Conservation (phyloP, 1,284 basidiomycete species). For the Cystobasidium pallidum region DNA sequence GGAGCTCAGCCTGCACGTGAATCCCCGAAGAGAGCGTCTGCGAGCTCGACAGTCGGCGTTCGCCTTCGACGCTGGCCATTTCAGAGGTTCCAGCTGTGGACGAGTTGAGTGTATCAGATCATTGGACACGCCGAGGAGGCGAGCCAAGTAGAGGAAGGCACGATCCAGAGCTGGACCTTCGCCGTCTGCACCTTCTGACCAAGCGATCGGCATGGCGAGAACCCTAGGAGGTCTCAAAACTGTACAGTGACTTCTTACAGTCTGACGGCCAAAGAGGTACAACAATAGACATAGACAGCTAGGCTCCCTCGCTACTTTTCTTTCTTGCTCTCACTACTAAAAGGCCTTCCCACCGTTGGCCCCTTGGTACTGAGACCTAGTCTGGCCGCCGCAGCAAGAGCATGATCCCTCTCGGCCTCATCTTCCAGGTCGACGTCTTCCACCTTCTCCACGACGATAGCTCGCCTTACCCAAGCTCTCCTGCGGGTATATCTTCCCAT, state of each 20-base stretch:
- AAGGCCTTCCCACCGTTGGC: not conserved
- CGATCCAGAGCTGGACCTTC: too few species aligned
- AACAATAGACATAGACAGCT: too few species aligned
- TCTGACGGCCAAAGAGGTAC: too few species aligned
- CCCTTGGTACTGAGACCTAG: not conserved
- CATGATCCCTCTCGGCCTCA: constrained; percentile 12
- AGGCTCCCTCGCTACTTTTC: not conserved
- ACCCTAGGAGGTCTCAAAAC: too few species aligned
- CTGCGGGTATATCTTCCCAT: constrained; percentile 58
- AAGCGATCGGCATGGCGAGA: too few species aligned
- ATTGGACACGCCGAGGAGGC: constrained; percentile 3
- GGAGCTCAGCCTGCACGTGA: not conserved
- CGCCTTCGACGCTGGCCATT: constrained; percentile 11
- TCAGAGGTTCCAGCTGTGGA: not conserved
- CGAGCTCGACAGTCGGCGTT: constrained; percentile 10
- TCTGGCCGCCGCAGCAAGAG: constrained; percentile 1
- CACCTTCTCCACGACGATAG: constrained; percentile 54
- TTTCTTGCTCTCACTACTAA: constrained; percentile 7
- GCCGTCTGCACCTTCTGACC: too few species aligned
- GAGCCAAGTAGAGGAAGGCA: too few species aligned
- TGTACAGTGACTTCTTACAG: too few species aligned
- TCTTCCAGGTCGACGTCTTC: constrained; percentile 19
- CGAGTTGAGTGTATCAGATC: not conserved
- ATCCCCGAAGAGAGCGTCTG: constrained; percentile 21
- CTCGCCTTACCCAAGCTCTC: constrained; percentile 57